phyloP scores from a whole-genome alignment of 176 grass and related monocot species.

The Echinochloa phyllopogon region DNA sequence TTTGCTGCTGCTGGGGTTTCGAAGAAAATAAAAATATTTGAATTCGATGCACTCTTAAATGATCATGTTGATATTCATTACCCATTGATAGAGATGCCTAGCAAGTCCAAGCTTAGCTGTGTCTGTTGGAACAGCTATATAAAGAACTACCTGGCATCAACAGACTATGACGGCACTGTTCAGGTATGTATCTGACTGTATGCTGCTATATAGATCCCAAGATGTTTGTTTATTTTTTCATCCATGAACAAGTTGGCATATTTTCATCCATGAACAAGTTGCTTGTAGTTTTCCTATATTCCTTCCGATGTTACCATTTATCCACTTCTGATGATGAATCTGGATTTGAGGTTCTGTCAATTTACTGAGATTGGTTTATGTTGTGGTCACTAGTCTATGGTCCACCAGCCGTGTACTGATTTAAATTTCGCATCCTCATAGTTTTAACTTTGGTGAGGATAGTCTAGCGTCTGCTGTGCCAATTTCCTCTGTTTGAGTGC shows the following conservation, averaged over 20 bases:
- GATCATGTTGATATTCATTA: constrained; percentile 88
- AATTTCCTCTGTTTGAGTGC: constrained; percentile 29
- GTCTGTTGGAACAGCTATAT: constrained; percentile 98
- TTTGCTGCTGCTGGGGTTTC: constrained; percentile 96
- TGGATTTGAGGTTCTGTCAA: constrained; percentile 14
- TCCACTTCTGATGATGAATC: background rate
- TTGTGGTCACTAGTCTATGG: background rate
- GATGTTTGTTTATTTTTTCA: constrained; percentile 14
- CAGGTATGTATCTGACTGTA: constrained; percentile 61
- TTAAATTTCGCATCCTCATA: constrained; percentile 1
- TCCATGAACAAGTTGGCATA: constrained; percentile 12
- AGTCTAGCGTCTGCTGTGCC: constrained; percentile 20
- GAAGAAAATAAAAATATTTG: constrained; percentile 99
- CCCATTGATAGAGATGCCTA: constrained; percentile 94
- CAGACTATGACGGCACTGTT: constrained; percentile 90
- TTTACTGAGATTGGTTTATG: constrained; percentile 16
- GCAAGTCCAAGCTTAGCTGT: constrained; percentile 80
- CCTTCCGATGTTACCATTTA: constrained; percentile 16
- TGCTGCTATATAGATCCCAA: constrained; percentile 10
- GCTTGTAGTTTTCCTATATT: constrained; percentile 10
- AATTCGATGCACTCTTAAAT: constrained; percentile 89
- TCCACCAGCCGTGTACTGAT: constrained; percentile 23
- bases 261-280: background rate
- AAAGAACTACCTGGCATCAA: constrained; percentile 96
- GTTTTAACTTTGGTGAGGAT: constrained; percentile 14